phyloP scores from a whole-genome alignment of 2,329 filamentous ascomycete genomes.

The Diplocarpon rosae region DNA sequence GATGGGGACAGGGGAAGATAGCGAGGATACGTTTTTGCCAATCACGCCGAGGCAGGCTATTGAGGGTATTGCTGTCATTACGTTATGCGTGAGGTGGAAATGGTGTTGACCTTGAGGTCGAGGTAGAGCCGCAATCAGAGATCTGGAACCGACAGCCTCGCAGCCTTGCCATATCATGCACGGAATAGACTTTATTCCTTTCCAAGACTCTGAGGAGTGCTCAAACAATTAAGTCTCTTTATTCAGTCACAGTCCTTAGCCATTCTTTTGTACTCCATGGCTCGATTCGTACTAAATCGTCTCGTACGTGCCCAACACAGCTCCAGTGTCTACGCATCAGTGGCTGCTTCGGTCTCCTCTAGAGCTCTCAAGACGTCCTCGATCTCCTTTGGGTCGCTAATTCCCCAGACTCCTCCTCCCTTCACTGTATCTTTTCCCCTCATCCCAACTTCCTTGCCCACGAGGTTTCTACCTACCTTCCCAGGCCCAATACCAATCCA shows the following conservation, averaged over 20 bases:
- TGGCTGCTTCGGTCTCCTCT: constrained; percentile 46
- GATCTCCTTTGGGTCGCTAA: constrained; percentile 68
- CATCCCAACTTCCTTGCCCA: constrained; percentile 92
- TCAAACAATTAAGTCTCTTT: too few relatives aligned
- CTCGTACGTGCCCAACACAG: too few relatives aligned
- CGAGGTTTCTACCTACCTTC: constrained; percentile 85
- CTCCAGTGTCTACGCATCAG: constrained; percentile 3
- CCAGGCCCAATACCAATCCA: constrained; percentile 92
- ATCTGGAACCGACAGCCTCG: constrained; percentile 8
- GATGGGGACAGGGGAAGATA: background rate
- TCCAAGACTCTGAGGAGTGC: too few relatives aligned
- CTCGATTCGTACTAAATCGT: too few relatives aligned
- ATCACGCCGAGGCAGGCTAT: constrained; percentile 93
- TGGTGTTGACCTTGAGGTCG: constrained; percentile 2
- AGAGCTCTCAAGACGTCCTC: constrained; percentile 56
- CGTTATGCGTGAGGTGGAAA: constrained; percentile 1
- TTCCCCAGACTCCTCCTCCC: constrained; percentile 86
- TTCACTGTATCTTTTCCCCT: constrained; percentile 65
- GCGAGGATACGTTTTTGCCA: constrained; percentile 62
- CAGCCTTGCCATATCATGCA: constrained; percentile 4
- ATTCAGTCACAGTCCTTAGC: too few relatives aligned
- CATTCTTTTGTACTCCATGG: too few relatives aligned
- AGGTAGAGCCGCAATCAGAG: background rate
- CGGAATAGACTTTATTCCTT: background rate
- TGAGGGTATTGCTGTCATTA: constrained; percentile 53